A percentile compares a stretch with the other conserved stretches of the same genome.
Evolutionary conservation across 371 early-diverging fungal species (phyloP).

Genomic region (Apophysomyces sp.): DNA sequence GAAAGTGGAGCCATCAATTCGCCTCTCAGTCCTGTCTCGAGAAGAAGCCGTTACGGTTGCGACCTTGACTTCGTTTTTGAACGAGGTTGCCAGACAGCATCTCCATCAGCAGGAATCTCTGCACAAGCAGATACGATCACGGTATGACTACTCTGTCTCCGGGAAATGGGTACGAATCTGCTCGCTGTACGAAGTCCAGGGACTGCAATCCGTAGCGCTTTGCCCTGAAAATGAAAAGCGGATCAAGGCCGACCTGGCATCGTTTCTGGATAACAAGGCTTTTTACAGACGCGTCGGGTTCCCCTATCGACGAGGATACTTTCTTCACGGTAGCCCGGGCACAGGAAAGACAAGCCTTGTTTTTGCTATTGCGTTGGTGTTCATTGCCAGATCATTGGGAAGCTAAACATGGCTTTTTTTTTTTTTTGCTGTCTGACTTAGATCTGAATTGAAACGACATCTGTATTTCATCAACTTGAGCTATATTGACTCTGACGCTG

Average conservation of each 20-base stretch:
- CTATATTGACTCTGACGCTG: slow-evolving; percentile 63
- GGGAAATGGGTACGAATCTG: slow-evolving; percentile 34
- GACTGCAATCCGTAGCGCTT: slow-evolving; percentile 51
- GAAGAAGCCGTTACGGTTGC: slow-evolving; percentile 13
- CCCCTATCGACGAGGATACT: slow-evolving; percentile 72
- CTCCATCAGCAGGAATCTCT: slow-evolving; percentile 31
- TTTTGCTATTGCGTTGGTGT: slow-evolving; percentile 68
- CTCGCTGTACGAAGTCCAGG: slow-evolving; percentile 25
- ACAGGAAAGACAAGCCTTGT: slow-evolving; percentile 87
- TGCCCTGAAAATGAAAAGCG: slow-evolving; percentile 42
- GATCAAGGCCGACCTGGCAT: slow-evolving; percentile 41
- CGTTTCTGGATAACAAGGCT: slow-evolving; percentile 46
- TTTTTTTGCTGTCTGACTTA: not conserved
- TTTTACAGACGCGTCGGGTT: slow-evolving; percentile 65
- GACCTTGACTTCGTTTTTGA: slow-evolving; percentile 16
- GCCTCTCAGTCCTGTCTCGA: slow-evolving; percentile 6
- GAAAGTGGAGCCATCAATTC: slow-evolving; percentile 13
- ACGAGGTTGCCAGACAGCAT: slow-evolving; percentile 27
- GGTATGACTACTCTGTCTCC: slow-evolving; percentile 31
- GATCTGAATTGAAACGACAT: slow-evolving; percentile 60
- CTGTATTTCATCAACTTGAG: slow-evolving; percentile 75
- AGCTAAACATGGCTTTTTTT: not conserved
- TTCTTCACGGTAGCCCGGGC: slow-evolving; percentile 80
- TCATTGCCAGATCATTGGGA: not conserved
- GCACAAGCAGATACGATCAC: slow-evolving; percentile 14